phyloP scores from a whole-genome alignment of 2,329 filamentous ascomycete species.

The Aureobasidium sp. region DNA sequence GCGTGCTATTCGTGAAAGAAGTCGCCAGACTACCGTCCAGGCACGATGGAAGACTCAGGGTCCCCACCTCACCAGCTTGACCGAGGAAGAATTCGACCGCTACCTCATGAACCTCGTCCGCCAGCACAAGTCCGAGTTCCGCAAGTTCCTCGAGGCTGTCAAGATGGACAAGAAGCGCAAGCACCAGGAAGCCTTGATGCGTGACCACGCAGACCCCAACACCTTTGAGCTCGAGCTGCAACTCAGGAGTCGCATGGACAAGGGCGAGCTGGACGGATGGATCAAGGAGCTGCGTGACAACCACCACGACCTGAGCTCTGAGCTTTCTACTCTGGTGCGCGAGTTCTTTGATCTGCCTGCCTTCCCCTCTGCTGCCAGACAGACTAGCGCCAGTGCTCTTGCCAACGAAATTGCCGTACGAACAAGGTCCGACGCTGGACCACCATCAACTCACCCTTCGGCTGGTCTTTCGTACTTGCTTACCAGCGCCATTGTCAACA shows the following conservation, averaged over 20 bases:
- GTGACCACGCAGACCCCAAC: constrained; percentile 3
- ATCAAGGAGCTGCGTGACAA: constrained; percentile 36
- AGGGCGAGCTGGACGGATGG: constrained; percentile 8
- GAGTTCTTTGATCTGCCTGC: constrained; percentile 49
- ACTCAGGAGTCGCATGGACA: neutral
- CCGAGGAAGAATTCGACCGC: constrained; percentile 44
- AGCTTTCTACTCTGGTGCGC: constrained; percentile 44
- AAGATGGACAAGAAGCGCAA: constrained; percentile 15
- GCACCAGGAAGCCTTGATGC: constrained; percentile 1
- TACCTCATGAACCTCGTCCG: constrained; percentile 40
- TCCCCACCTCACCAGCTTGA: constrained; percentile 49
- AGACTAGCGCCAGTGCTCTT: neutral
- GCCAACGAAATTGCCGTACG: neutral
- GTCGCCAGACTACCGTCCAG: constrained; percentile 14
- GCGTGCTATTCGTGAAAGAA: constrained; percentile 15
- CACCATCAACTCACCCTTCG: constrained; percentile 55
- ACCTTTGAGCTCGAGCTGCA: constrained; percentile 10
- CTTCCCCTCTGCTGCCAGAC: constrained; percentile 26
- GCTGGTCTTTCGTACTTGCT: constrained; percentile 55
- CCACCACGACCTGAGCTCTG: constrained; percentile 37
- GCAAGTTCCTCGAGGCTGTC: constrained; percentile 18
- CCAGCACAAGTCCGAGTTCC: constrained; percentile 25
- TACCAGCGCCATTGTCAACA: constrained; percentile 45
- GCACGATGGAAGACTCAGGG: constrained; percentile 45
- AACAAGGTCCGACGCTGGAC: constrained; percentile 28